These are phyloP conservation scores for Salvia splendens DNA, from an alignment of 257 asterid species.

Conservation along the genomic window DNA sequence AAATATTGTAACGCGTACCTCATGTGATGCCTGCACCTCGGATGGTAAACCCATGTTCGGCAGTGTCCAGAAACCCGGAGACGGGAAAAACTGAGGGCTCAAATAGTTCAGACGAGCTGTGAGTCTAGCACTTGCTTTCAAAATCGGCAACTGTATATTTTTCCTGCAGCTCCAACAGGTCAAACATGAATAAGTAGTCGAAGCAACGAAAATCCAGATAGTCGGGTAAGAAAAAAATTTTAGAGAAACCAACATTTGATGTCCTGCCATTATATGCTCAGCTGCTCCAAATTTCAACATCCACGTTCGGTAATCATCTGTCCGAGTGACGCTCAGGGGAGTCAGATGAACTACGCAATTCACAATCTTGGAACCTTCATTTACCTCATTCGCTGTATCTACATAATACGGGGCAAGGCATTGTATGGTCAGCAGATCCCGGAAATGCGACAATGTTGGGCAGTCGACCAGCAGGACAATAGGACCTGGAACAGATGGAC, in stretches of 20 bases:
- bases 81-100: slow-evolving; percentile 90
- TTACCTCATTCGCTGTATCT: slow-evolving; percentile 42
- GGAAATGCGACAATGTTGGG: slow-evolving; percentile 72
- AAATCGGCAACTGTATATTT: slow-evolving; percentile 84
- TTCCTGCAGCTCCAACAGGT: slow-evolving; percentile 52
- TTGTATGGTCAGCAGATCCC: slow-evolving; percentile 46
- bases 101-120: slow-evolving; percentile 82
- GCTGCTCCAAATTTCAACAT: slow-evolving; percentile 85
- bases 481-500: slow-evolving; percentile 90
- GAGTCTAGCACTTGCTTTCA: slow-evolving; percentile 81
- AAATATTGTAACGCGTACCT: slow-evolving; percentile 39
- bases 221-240: not conserved
- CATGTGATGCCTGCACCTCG: slow-evolving; percentile 33
- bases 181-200: slow-evolving; percentile 24
- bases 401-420: slow-evolving; percentile 59
- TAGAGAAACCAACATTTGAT: slow-evolving; percentile 65
- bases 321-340: slow-evolving; percentile 56
- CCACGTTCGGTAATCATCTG: slow-evolving; percentile 69
- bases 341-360: slow-evolving; percentile 84
- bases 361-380: slow-evolving; percentile 62
- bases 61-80: slow-evolving; percentile 85
- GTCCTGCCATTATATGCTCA: slow-evolving; percentile 98
- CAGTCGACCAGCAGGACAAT: slow-evolving; percentile 83
- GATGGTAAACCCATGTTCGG: slow-evolving; percentile 40
- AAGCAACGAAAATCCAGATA: slow-evolving; percentile 10